phyloP scores from a whole-genome alignment of 306 rosid species.

The Rubus idaeus region DNA sequence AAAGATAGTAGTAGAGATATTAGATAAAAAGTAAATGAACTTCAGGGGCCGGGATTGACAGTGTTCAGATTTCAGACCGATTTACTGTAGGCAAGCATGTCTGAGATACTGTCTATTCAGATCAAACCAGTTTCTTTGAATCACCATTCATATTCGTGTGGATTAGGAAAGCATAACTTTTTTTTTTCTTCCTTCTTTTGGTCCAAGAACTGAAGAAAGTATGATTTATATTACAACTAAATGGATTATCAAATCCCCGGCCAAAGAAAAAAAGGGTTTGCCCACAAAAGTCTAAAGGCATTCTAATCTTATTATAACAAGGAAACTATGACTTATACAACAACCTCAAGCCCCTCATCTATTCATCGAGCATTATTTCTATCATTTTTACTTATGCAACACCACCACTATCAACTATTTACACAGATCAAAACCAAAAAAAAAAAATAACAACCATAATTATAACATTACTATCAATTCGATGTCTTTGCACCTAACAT shows the following conservation, averaged over 20 bases:
- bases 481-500: slow-evolving; percentile 51
- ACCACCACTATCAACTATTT: neutral
- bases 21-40: no score
- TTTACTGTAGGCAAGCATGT: neutral
- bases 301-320: neutral
- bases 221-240: neutral
- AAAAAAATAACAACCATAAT: neutral
- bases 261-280: neutral
- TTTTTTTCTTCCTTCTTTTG: no score
- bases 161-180: no score
- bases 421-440: neutral
- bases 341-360: slow-evolving; percentile 12
- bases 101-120: neutral
- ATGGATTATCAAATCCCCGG: neutral
- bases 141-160: neutral
- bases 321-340: slow-evolving; percentile 1
- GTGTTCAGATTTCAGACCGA: neutral
- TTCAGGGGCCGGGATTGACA: neutral
- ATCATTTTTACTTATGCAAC: slow-evolving; percentile 3
- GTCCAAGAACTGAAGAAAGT: neutral
- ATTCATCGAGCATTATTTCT: neutral
- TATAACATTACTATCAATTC: slow-evolving; percentile 27
- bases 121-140: neutral
- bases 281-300: neutral
- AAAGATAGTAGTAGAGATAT: neutral